Base-by-base conservation (phyloP, 192 early-diverging fungal species). In the Umbelopsis isabellina region DNA sequence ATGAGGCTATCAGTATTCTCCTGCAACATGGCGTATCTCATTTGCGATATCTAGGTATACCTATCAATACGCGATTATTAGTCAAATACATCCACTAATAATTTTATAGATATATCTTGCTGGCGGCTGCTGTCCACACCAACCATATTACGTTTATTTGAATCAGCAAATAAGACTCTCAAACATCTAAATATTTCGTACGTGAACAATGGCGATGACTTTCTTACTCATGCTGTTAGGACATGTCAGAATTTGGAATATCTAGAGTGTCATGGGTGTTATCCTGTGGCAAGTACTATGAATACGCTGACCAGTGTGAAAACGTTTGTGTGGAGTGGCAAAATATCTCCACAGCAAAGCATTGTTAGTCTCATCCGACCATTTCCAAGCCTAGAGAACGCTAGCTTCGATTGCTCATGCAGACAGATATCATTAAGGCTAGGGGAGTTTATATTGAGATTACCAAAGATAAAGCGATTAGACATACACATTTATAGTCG, bases 181-280 rank as follows among this genome's bases (percentile, higher is more conserved):
- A 25, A 30, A 25, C 33, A 33, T 33, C 55, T 61, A 15, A 61
- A 61, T 61, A 25, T 61, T 13, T 61, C 55, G 15, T 35, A 61
- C 30, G 2, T 61, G 2, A 21, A 49, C 16, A 16, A 25, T 13
- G 16, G 55, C 15, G 33, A 35, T 35, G 51, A 52, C 1, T 21
- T 61, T 35, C 13, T 61, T 35, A 35, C 27, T 27, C 10, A 61
- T 18, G 55, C 27, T 6, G n/a, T 61, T 35, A 7, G 7, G 11
- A 61, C 12, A 61, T 61, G 21, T 16, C 27, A 61, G 13, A 35
- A 35, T 2, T n/a, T 61, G 55, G 27, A 61, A 30, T 30, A 61
- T 13, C 18, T 61, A 16, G 55, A 61, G 33, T 61, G 25, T 3
- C 25, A 35, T 16, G 33, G 33, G 4, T 61, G 55, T 30, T 35